Conservation (phyloP, 129 eudicot species). For the Tagetes erecta region DNA sequence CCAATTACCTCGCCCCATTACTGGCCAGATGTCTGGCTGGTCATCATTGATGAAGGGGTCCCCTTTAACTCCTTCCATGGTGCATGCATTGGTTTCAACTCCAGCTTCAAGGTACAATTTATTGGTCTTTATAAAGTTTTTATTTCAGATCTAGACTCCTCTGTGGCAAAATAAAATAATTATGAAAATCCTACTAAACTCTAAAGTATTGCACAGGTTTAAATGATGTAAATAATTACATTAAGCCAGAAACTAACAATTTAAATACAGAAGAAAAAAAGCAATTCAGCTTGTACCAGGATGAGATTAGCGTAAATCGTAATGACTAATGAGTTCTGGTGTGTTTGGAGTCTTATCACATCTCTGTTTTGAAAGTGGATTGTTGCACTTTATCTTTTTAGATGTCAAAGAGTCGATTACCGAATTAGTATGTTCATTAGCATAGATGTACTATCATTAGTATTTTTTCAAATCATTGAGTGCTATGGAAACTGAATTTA, state of each 20-base stretch:
- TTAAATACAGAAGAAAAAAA: constrained; percentile 2
- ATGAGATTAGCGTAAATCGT: background rate
- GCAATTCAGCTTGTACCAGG: constrained; percentile 1
- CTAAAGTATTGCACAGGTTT: background rate
- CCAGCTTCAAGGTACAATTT: constrained; percentile 86
- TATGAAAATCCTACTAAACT: background rate
- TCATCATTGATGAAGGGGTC: constrained; percentile 87
- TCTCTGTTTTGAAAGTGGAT: constrained; percentile 10
- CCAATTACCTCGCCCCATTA: constrained; percentile 72
- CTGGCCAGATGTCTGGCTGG: constrained; percentile 84
- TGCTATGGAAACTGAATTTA: constrained; percentile 59
- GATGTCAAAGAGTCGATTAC: constrained; percentile 8
- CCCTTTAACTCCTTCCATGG: constrained; percentile 73
- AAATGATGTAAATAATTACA: background rate
- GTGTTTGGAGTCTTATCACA: background rate
- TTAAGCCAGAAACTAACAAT: constrained; percentile 6
- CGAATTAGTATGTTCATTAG: background rate
- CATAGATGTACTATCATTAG: background rate
- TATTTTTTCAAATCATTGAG: constrained; percentile 19
- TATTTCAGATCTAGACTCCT: background rate
- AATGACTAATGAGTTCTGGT: background rate
- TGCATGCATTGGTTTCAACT: constrained; percentile 65
- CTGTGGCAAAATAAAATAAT: background rate
- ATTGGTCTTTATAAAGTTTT: constrained; percentile 1
- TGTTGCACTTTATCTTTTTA: background rate